Conservation (phyloP, 108 stramenopile species). For the Asterionellopsis glacialis region DNA sequence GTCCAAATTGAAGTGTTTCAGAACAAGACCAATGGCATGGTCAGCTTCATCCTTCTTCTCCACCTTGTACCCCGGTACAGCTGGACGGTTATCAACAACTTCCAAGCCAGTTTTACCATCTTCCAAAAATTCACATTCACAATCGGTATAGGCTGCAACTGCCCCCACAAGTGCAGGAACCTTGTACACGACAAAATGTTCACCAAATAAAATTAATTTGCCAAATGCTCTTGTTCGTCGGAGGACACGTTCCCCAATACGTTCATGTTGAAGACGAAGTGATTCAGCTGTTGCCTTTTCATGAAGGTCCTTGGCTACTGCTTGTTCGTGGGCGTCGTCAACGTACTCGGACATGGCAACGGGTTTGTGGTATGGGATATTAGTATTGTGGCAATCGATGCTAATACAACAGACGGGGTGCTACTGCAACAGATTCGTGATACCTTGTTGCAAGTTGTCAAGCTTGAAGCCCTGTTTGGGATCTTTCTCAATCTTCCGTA, state of each 20-base stretch:
- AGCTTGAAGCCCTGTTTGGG: too few relatives aligned
- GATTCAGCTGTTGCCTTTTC: background rate
- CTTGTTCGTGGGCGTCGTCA: background rate
- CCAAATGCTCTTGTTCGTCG: constrained; percentile 67
- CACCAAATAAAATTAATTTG: constrained; percentile 85
- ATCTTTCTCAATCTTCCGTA: too few relatives aligned
- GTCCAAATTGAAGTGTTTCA: constrained; percentile 67
- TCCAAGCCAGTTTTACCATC: constrained; percentile 36
- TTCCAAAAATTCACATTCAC: constrained; percentile 43
- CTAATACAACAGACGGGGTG: too few relatives aligned
- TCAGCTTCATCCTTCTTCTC: constrained; percentile 75
- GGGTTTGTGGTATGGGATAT: too few relatives aligned
- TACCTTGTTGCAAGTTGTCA: too few relatives aligned
- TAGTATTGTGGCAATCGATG: too few relatives aligned
- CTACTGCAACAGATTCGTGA: too few relatives aligned
- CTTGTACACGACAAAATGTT: constrained; percentile 90
- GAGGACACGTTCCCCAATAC: background rate
- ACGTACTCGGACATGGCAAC: constrained; percentile 2
- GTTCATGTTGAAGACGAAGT: background rate
- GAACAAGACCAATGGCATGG: constrained; percentile 62
- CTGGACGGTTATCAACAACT: constrained; percentile 79
- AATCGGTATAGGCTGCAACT: constrained; percentile 78
- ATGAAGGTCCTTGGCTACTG: background rate
- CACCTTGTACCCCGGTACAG: constrained; percentile 82
- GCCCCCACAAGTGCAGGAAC: constrained; percentile 84